These are phyloP conservation scores for Talaromyces adpressus DNA, from an alignment of 495 filamentous ascomycete species.

Conservation along the genomic window DNA sequence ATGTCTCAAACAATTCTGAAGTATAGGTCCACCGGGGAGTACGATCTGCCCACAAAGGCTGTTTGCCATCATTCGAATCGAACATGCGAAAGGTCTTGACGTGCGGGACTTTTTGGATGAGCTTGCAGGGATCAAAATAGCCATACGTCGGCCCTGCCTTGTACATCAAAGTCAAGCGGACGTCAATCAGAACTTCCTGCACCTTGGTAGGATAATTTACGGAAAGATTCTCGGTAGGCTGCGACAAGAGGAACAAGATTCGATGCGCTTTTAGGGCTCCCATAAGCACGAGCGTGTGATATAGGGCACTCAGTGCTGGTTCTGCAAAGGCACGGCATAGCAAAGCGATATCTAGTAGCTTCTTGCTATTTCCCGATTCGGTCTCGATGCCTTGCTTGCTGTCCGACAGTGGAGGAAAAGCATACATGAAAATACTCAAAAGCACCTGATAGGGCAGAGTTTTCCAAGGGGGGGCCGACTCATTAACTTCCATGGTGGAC, in stretches of 20 bases:
- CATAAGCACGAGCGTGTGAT: conserved; percentile 57
- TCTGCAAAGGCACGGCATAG: conserved; percentile 62
- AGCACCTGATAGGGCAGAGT: conserved; percentile 67
- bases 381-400: conserved; percentile 25
- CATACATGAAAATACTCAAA: conserved; percentile 58
- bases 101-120: conserved; percentile 37
- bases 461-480: conserved; percentile 58
- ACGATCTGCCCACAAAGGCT: conserved; percentile 20
- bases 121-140: conserved; percentile 36
- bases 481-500: conserved; percentile 18
- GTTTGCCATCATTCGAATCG: conserved; percentile 28
- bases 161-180: conserved; percentile 32
- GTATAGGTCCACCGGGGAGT: conserved; percentile 51
- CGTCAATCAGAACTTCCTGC: conserved; percentile 61
- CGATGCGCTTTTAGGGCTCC: conserved; percentile 44
- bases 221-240: conserved; percentile 28
- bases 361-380: conserved; percentile 28
- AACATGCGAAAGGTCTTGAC: conserved; percentile 34
- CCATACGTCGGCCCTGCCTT: conserved; percentile 38
- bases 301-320: conserved; percentile 68
- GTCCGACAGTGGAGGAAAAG: conserved; percentile 55
- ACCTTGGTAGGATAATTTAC: conserved; percentile 62
- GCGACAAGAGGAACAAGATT: conserved; percentile 39
- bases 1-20: conserved; percentile 46
- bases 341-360: conserved; percentile 54